phyloP scores from a whole-genome alignment of 192 early-diverging fungal genomes.

The Coemansia sp. region DNA sequence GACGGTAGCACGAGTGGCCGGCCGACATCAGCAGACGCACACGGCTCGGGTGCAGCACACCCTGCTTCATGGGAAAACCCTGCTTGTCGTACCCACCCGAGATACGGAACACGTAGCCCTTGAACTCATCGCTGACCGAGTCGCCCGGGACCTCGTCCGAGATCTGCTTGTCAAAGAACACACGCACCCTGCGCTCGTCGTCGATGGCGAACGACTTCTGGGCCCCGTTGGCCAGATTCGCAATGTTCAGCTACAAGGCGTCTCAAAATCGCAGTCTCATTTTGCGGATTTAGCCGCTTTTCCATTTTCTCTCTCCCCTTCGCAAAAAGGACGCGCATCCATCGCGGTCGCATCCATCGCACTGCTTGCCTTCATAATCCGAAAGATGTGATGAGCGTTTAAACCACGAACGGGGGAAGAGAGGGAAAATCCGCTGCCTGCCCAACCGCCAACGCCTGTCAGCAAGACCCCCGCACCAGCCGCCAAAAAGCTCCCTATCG shows the following conservation, averaged over 20 bases:
- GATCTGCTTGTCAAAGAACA: conserved; percentile 98
- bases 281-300: not conserved
- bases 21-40: conserved; percentile 75
- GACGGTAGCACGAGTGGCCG: conserved; percentile 98
- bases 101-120: conserved; percentile 99
- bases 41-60: conserved; percentile 75
- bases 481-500: not conserved
- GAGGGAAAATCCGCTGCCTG: conserved; percentile 19
- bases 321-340: conserved; percentile 4
- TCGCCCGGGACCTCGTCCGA: conserved; percentile 92
- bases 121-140: conserved; percentile 97
- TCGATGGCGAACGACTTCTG: conserved; percentile 97
- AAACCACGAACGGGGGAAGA: conserved; percentile 29
- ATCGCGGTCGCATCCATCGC: conserved; percentile 17
- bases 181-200: conserved; percentile 89
- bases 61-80: conserved; percentile 99
- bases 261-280: not conserved
- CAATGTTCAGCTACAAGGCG: conserved; percentile 95
- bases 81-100: conserved; percentile 99
- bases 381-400: conserved; percentile 20
- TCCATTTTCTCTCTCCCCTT: not conserved
- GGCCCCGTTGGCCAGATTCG: conserved; percentile 96
- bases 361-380: conserved; percentile 39
- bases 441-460: not conserved
- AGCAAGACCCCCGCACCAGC: not conserved